Evolutionary conservation across 805 yeast genomes (phyloP).

Genomic region (Starmerella gropengiesseri): DNA sequence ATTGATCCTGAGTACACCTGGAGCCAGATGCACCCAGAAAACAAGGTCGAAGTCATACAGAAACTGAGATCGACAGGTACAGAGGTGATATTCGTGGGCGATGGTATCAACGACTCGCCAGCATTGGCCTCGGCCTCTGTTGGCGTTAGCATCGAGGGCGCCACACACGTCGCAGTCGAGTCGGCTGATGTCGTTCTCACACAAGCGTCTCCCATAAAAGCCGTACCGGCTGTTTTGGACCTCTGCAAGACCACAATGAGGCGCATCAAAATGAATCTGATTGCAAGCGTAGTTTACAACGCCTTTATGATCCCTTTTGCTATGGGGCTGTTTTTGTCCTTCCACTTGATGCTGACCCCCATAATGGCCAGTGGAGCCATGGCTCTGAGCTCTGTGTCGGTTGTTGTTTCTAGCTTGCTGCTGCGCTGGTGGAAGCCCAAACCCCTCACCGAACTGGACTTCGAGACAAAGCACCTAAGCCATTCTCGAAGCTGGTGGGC

Average conservation of each 20-base stretch:
- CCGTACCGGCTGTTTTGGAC: slow-evolving; percentile 44
- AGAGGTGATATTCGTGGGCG: slow-evolving; percentile 83
- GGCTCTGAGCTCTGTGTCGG: slow-evolving; percentile 88
- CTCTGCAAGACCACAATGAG: slow-evolving; percentile 59
- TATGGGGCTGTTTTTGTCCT: slow-evolving; percentile 79
- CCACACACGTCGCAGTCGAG: slow-evolving; percentile 92
- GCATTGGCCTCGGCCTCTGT: slow-evolving; percentile 80
- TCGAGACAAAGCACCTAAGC: not conserved
- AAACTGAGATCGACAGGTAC: slow-evolving; percentile 37
- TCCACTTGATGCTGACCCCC: slow-evolving; percentile 65
- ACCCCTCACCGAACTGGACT: not conserved
- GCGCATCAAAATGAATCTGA: slow-evolving; percentile 69
- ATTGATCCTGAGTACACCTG: slow-evolving; percentile 54
- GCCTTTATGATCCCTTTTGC: slow-evolving; percentile 86
- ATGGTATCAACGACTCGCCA: slow-evolving; percentile 96
- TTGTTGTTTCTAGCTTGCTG: slow-evolving; percentile 66
- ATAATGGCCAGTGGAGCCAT: slow-evolving; percentile 85
- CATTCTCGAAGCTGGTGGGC: not conserved
- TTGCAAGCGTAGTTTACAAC: slow-evolving; percentile 81
- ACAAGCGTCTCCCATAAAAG: slow-evolving; percentile 29
- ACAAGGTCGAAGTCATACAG: slow-evolving; percentile 58
- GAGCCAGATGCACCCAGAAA: slow-evolving; percentile 66
- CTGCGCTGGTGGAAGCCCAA: slow-evolving; percentile 46
- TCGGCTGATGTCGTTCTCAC: slow-evolving; percentile 84
- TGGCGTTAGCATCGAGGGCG: slow-evolving; percentile 85